A percentile compares a stretch with the other conserved stretches of the same genome.
These are phyloP conservation scores for Lotus japonicus DNA, from an alignment of 306 rosid species.

Conservation along the genomic window DNA sequence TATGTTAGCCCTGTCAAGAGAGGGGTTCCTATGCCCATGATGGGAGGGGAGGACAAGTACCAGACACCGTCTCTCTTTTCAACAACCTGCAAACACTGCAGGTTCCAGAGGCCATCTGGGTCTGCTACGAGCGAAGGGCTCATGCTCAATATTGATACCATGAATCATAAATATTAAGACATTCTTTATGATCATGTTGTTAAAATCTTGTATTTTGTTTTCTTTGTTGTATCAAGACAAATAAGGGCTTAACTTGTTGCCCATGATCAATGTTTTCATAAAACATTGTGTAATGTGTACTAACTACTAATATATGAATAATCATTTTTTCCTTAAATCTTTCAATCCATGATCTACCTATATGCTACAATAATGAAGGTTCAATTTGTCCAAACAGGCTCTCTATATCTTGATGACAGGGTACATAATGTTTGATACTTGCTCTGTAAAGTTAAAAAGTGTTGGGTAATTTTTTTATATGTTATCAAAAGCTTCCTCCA, in stretches of 20 bases:
- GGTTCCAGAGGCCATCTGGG: constrained; percentile 44
- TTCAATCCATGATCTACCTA: neutral
- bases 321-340: neutral
- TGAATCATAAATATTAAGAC: neutral
- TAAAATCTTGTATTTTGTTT: constrained; percentile 7
- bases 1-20: constrained; percentile 67
- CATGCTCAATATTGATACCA: constrained; percentile 37
- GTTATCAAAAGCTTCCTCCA: too few relatives aligned
- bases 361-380: neutral
- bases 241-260: constrained; percentile 43
- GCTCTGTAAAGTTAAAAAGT: too few relatives aligned
- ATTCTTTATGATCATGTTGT: neutral
- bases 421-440: too few relatives aligned
- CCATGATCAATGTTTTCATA: constrained; percentile 19
- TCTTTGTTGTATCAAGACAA: constrained; percentile 6
- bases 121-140: constrained; percentile 24
- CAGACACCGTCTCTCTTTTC: constrained; percentile 43
- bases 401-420: too few relatives aligned
- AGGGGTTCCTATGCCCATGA: constrained; percentile 73
- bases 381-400: neutral
- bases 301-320: constrained; percentile 4
- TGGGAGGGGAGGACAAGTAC: constrained; percentile 74
- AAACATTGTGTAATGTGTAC: neutral
- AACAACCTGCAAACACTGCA: constrained; percentile 46
- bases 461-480: too few relatives aligned